Evolutionary conservation across 2,329 filamentous ascomycete species (phyloP).

Genomic region (Aspergillus persii): DNA sequence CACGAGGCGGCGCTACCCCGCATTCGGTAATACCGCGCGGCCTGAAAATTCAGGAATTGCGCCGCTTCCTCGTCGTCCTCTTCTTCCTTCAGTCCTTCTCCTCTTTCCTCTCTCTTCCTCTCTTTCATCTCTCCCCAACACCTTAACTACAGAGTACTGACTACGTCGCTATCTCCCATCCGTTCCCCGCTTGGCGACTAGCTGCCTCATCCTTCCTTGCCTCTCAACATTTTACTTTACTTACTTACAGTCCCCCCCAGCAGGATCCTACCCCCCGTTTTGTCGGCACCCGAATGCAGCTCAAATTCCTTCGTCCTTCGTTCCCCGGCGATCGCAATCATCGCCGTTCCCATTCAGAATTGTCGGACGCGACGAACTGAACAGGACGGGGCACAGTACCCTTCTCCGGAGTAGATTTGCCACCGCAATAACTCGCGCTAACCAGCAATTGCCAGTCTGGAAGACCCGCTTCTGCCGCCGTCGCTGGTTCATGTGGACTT

Average conservation of each 20-base stretch:
- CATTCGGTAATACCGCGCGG: slow-evolving; percentile 16
- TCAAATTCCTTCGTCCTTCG: background rate
- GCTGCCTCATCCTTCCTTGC: slow-evolving; percentile 5
- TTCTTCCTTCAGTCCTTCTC: background rate
- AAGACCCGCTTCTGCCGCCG: background rate
- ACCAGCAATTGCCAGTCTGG: background rate
- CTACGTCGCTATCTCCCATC: background rate
- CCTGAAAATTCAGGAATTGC: too few relatives aligned
- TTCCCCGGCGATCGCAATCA: background rate
- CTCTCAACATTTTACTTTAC: background rate
- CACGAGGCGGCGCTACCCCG: slow-evolving; percentile 19
- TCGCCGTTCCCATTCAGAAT: background rate
- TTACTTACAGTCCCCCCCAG: too few relatives aligned
- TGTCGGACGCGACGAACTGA: background rate
- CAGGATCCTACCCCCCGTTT: too few relatives aligned
- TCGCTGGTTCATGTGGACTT: background rate
- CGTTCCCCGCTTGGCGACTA: background rate
- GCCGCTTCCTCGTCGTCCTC: too few relatives aligned
- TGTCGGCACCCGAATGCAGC: background rate
- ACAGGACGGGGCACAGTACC: too few relatives aligned
- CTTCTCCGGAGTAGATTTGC: background rate
- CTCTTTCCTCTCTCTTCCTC: too few relatives aligned
- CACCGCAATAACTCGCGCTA: background rate
- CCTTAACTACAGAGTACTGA: too few relatives aligned
- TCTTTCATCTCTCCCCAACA: too few relatives aligned